Evolutionary conservation across 1,139 yeast species (phyloP).

Genomic region (Debaryomyces nepalensis): DNA sequence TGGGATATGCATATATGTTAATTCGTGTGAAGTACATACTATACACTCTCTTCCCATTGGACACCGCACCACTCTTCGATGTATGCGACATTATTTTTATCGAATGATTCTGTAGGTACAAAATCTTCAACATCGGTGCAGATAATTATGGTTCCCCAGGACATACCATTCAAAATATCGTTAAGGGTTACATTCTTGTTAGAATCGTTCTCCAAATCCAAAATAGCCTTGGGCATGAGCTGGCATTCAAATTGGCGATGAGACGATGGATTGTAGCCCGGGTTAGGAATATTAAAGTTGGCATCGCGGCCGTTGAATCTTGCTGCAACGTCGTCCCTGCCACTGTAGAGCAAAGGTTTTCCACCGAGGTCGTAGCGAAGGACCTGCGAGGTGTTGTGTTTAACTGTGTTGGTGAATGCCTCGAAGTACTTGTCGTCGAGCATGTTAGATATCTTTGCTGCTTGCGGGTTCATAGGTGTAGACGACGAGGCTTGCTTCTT

Average conservation of each 20-base stretch:
- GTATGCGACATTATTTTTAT: slow-evolving; percentile 72
- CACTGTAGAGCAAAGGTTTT: slow-evolving; percentile 71
- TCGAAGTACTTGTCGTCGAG: slow-evolving; percentile 80
- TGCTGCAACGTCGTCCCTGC: slow-evolving; percentile 58
- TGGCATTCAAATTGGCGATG: slow-evolving; percentile 79
- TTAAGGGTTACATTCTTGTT: slow-evolving; percentile 38
- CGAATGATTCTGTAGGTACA: slow-evolving; percentile 59
- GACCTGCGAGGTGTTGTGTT: slow-evolving; percentile 84
- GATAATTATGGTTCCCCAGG: slow-evolving; percentile 94
- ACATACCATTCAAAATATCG: slow-evolving; percentile 77
- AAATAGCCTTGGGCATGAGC: slow-evolving; percentile 90
- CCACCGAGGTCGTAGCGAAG: slow-evolving; percentile 82
- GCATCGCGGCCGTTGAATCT: slow-evolving; percentile 36
- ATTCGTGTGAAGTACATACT: background rate
- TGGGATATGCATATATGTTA: background rate
- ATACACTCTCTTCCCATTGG: slow-evolving; percentile 82
- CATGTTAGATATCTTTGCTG: slow-evolving; percentile 51
- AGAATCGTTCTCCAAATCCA: slow-evolving; percentile 65
- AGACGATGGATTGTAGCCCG: slow-evolving; percentile 66
- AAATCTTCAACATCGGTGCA: slow-evolving; percentile 80
- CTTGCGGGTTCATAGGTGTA: slow-evolving; percentile 38
- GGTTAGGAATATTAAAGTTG: slow-evolving; percentile 48
- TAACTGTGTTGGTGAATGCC: slow-evolving; percentile 71
- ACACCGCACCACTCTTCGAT: slow-evolving; percentile 92
- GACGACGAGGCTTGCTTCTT: slow-evolving; percentile 21